Evolutionary conservation across 2,329 filamentous ascomycete species (phyloP), one percentile per base, ranked within the genome.

Genomic region (Capronia coronata): DNA sequence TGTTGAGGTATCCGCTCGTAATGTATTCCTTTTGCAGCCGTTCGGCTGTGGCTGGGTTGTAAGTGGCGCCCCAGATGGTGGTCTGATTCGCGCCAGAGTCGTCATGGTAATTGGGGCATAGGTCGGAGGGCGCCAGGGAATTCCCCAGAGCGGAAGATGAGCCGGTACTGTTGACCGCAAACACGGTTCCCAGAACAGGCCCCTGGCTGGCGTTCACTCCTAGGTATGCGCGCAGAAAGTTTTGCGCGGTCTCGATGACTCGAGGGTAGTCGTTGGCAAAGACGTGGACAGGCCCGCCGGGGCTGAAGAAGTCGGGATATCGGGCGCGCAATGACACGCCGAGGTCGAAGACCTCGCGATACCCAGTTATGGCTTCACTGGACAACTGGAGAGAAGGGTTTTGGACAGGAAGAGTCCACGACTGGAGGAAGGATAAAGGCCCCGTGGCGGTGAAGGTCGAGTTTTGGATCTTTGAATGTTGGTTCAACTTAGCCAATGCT

Each of bases 231-330:
- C 74, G 73, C 1, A 80, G 69, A 55, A 84, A 85, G 39, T 35
- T n/a, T 4, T 13, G 11, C 14, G 32, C 80, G 1, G 79, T 81
- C 61, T 84, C 77, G 9, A 83, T 67, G 0, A 82, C 79, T 4
- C 79, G 74, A 4, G 77, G 75, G 63, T 84, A 84, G 58, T 80
- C 77, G 62, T 85, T 86, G 14, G 79, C 75, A 78, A 79, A 86
- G 5, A 82, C 74, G 7, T 75, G 68, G 58, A 84, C 83, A 1
- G 69, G 67, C 0, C 65, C 68, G 47, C 71, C 70, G 50, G n/a
- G n/a, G n/a, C n/a, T n/a, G n/a, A n/a, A n/a, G n/a, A n/a, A n/a
- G n/a, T n/a, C n/a, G n/a, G n/a, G n/a, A n/a, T n/a, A n/a, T n/a
- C n/a, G n/a, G n/a, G n/a, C n/a, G n/a, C n/a, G n/a, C n/a, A n/a